Percentiles rank a stretch among this genome's conserved stretches.
These are phyloP conservation scores for Neofusicoccum ribis DNA, from an alignment of 2,329 filamentous ascomycete genomes.

Conservation along the genomic window DNA sequence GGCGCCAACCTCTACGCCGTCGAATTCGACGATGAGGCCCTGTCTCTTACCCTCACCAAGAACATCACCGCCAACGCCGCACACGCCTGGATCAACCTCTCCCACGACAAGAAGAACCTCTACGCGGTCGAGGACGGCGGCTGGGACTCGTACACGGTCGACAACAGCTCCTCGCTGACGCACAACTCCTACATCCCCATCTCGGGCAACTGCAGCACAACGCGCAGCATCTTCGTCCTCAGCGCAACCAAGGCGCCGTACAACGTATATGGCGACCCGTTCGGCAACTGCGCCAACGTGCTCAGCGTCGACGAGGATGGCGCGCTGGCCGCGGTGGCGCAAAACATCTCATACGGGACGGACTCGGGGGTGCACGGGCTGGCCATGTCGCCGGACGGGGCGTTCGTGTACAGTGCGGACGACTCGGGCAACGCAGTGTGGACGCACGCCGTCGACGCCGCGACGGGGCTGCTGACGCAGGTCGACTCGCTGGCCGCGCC, in stretches of 20 bases:
- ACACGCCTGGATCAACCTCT: slow-evolving; percentile 18
- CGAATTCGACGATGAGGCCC: slow-evolving; percentile 14
- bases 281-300: slow-evolving; percentile 16
- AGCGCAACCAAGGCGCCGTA: not conserved
- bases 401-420: slow-evolving; percentile 35
- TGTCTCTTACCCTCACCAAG: slow-evolving; percentile 11
- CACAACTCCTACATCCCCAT: not conserved
- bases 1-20: slow-evolving; percentile 15
- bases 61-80: slow-evolving; percentile 18
- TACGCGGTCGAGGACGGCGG: slow-evolving; percentile 16
- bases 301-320: slow-evolving; percentile 3
- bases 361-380: slow-evolving; percentile 31
- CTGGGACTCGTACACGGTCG: slow-evolving; percentile 13
- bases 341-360: not conserved
- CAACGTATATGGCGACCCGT: slow-evolving; percentile 15
- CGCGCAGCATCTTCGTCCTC: slow-evolving; percentile 11
- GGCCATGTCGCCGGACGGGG: slow-evolving; percentile 25
- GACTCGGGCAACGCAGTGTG: slow-evolving; percentile 35
- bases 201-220: not conserved
- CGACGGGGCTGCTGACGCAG: slow-evolving; percentile 24
- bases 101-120: slow-evolving; percentile 15
- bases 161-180: slow-evolving; percentile 4
- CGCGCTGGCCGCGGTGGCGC: not conserved
- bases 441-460: slow-evolving; percentile 29
- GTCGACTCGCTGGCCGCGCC: slow-evolving; percentile 26